Percentiles rank a stretch among this genome's conserved stretches.
Conservation (phyloP, 306 rosid species). For the Hippophae rhamnoides region DNA sequence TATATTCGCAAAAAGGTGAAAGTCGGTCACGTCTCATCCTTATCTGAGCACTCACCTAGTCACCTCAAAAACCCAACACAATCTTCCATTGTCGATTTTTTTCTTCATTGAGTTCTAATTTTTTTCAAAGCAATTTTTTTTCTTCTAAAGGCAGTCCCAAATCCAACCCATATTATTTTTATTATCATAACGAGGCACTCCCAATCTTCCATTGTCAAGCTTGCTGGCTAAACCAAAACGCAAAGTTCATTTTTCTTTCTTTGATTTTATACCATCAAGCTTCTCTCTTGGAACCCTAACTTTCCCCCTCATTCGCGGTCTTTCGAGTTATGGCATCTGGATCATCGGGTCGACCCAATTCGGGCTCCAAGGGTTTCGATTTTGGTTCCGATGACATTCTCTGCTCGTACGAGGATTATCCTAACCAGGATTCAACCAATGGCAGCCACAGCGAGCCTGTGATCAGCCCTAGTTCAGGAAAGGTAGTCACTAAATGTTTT, state of each 20-base stretch:
- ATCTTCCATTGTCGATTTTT: no score
- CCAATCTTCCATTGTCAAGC: no score
- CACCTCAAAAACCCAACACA: no score
- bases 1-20: no score
- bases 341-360: slow-evolving; percentile 56
- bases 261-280: neutral
- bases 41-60: no score
- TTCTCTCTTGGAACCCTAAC: neutral
- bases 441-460: slow-evolving; percentile 41
- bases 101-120: no score
- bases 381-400: slow-evolving; percentile 65
- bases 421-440: slow-evolving; percentile 41
- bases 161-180: no score
- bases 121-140: no score
- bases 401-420: slow-evolving; percentile 49
- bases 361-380: slow-evolving; percentile 50
- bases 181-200: no score
- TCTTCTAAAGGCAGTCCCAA: no score
- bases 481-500: slow-evolving; percentile 34
- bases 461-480: slow-evolving; percentile 23
- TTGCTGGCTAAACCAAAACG: slow-evolving; percentile 9
- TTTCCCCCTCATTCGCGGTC: slow-evolving; percentile 11
- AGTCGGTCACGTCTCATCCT: no score
- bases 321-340: slow-evolving; percentile 75
- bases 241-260: neutral